phyloP scores from a whole-genome alignment of 495 filamentous ascomycete species.

The Podospora australis region DNA sequence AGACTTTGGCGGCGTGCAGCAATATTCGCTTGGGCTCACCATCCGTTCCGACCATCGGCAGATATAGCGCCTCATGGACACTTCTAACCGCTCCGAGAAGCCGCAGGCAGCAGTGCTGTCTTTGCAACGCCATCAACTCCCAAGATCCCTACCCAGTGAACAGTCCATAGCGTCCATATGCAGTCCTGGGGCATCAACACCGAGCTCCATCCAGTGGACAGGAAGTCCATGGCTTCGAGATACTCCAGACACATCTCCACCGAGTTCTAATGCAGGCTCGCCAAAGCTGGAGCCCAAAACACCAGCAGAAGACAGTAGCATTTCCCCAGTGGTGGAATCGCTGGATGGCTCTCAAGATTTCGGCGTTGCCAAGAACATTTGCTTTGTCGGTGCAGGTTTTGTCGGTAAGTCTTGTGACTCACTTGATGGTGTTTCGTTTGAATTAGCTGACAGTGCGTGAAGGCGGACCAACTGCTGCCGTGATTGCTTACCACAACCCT shows the following conservation, averaged over 20 bases:
- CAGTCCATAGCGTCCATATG: conserved; percentile 21
- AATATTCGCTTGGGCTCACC: background rate
- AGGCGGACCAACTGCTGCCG: conserved; percentile 71
- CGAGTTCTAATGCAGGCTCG: conserved; percentile 17
- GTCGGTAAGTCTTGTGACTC: conserved; percentile 16
- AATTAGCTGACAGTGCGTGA: conserved; percentile 4
- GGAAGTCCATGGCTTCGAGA: conserved; percentile 15
- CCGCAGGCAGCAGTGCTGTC: background rate
- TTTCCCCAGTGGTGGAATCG: conserved; percentile 6
- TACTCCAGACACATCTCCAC: conserved; percentile 20
- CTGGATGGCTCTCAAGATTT: background rate
- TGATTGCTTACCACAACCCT: conserved; percentile 68
- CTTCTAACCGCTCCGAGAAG: background rate
- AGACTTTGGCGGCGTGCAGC: background rate
- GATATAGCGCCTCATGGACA: conserved; percentile 8
- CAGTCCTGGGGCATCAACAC: conserved; percentile 18
- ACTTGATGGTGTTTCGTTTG: background rate
- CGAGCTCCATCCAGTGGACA: conserved; percentile 17
- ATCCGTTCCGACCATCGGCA: background rate
- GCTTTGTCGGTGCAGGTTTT: conserved; percentile 30
- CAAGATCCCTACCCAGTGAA: conserved; percentile 18
- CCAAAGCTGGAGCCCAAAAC: conserved; percentile 17
- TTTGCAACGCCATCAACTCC: conserved; percentile 5
- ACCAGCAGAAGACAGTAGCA: conserved; percentile 1
- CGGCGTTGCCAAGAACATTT: conserved; percentile 40